Evolutionary conservation across 331 rosid genomes (phyloP), one percentile per base, ranked within the genome.

Genomic region (Dryas integrifolia): DNA sequence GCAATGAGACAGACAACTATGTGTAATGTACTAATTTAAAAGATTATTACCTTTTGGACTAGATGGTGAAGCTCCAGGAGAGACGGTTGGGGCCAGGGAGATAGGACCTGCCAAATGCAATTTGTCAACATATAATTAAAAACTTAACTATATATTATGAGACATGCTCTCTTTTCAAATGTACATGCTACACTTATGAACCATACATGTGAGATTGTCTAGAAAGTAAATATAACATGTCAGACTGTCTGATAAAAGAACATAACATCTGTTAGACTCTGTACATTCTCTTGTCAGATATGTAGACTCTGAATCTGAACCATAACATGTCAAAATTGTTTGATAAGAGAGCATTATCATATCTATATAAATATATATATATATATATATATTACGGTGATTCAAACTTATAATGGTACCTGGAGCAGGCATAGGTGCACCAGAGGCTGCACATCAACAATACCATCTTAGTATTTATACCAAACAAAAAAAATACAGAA

Each of bases 391-490:
- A 30, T 30, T 30, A 30, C 35, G 35, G 35, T 30, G 35, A 30
- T 30, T 30, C 35, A 30, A 30, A 30, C 35, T 30, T 30, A 30
- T 30, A 18, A 68, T 51, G 47, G 40, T 76, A 92, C 98, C 96
- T 74, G 95, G 96, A 84, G 96, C 89, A 76, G 96, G 87, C 70
- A 86, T 65, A 9, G 94, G 92, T 35, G 90, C 66, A 55, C 76
- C 91, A 9, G 83, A 10, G 65, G 92, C 98, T 88, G 95, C 91
- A 81, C 72, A 73, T 3, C 13, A 5, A 63, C 21, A 77, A 21
- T 13, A 49, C n/a, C 35, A 9, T 57, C 18, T 79, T 59, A 73
- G 66, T 51, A 50, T 8, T 44, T 59, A 11, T 60, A 12, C 10
- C 4, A 10, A 21, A 30, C 35, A 30, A 72, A 76, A 78, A 35